These are phyloP conservation scores for Ceratocystis smalleyi DNA, from an alignment of 2,329 filamentous ascomycete species.

Conservation along the genomic window DNA sequence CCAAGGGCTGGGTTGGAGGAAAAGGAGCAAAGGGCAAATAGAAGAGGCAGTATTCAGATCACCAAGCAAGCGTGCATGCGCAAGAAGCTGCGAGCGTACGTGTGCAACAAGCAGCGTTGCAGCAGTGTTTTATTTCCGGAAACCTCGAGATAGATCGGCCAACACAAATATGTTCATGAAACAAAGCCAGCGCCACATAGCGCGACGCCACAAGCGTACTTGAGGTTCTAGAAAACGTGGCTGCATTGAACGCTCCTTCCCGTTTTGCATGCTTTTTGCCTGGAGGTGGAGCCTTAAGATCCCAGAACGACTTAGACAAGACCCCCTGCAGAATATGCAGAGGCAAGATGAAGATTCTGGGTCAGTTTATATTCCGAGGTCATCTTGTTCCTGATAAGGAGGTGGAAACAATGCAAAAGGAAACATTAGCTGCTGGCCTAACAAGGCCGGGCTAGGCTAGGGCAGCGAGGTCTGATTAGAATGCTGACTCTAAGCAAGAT, in stretches of 20 bases:
- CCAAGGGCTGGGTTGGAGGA: background rate
- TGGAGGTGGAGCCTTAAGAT: background rate
- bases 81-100: background rate
- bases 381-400: background rate
- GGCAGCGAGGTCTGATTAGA: background rate
- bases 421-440: too few species aligned
- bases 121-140: conserved; percentile 1
- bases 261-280: background rate
- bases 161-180: background rate
- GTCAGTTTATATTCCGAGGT: background rate
- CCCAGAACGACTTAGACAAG: background rate
- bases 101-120: conserved; percentile 10
- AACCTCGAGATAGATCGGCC: background rate
- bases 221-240: conserved; percentile 4
- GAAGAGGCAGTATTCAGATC: background rate
- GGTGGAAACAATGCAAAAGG: too few species aligned
- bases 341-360: background rate
- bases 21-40: background rate
- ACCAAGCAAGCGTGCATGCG: background rate
- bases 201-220: background rate
- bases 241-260: background rate
- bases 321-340: background rate
- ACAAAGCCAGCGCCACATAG: background rate
- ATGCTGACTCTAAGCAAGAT: background rate
- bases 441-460: too few species aligned